Base-by-base conservation (phyloP, 768 basidiomycete species). In the Crepidotus variabilis region DNA sequence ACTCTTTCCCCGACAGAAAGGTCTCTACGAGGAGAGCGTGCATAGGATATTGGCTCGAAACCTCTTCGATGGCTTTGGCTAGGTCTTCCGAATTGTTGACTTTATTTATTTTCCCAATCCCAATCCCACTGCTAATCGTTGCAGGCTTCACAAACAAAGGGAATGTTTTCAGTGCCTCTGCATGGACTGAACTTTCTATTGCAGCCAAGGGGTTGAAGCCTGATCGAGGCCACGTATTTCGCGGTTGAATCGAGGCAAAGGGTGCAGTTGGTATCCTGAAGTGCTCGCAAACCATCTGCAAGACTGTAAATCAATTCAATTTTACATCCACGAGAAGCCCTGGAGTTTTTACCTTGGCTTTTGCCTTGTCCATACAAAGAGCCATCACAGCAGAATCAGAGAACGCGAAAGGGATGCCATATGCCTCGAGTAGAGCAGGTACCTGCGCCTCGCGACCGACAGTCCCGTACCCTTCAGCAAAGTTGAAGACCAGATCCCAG, bases 401-500 rank as follows among this genome's bases (percentile, higher is more conserved):
- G 33, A 67, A 61, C 9, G 66, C 65, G 59, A 63, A 65, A n/a
- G 60, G 60, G 32, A 67, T 62, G 7, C 53, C 58, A 57, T 61
- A 65, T 2, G 62, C 65, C 45, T 68, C 65, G 9, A 69, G 56
- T 28, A 69, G 57, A 10, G 64, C 63, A 2, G 67, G 65, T 9
- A 65, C 66, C 32, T 69, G 67, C 1, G 61, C 64, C 54, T 69
- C 67, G 6, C 66, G 58, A 16, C 64, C 64, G 6, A 59, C 24
- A 0, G 47, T 51, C 5, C 63, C 63, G 34, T 57, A 51, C 6
- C 67, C 66, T 48, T 65, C 67, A 39, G 60, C 64, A 5, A 63
- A 60, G 39, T 65, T 69, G 55, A 67, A 69, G 14, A 69, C 63
- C 0, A 67, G 47, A 45, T 67, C 67, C 65, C 66, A 66, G 18